Evolutionary conservation across 2,329 filamentous ascomycete species (phyloP), one percentile per base, ranked within the genome.

Genomic region (Ascochyta fabae): DNA sequence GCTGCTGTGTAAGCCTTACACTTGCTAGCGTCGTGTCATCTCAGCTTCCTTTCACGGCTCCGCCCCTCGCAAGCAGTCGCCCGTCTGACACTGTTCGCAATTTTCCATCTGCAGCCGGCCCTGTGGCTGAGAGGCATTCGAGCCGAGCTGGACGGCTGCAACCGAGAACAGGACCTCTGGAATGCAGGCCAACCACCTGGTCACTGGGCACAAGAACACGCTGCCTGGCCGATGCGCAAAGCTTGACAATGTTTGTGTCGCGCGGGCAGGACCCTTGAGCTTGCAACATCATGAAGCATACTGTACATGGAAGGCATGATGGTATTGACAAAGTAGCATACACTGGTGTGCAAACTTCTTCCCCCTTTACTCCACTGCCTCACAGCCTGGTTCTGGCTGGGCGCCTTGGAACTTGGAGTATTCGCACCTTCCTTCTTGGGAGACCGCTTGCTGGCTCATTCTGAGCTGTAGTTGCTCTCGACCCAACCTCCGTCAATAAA

Each of bases 401-500:
- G 41, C 39, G 48, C 48, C 33, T 31, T 35, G 31, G 12, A 35
- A 22, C 29, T 9, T 22, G 12, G 9, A 29, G 15, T 27, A 33
- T 19, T 15, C 34, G 31, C 41, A 36, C 39, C 26, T 31, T 33
- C 52, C 38, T 16, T 29, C 34, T 48, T 49, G 40, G 52, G 45
- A 44, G 33, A 26, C 36, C 19, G 19, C 19, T 19, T 2, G 19
- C 19, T 19, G n/a, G 9, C 38, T 45, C 24, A 54, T 6, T 31
- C 59, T 34, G 47, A 56, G 22, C 52, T 52, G 44, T 41, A 57
- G 10, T 48, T 60, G 10, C 52, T 36, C 27, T 62, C 54, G 13
- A 58, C 48, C 48, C 49, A 60, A 23, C 52, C 58, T 8, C 48
- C 56, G 49, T 63, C 58, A 29, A 57, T 33, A 9, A n/a, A 40